Base-by-base conservation (phyloP, 805 yeast genomes). In the Komagataella mondaviorum region DNA sequence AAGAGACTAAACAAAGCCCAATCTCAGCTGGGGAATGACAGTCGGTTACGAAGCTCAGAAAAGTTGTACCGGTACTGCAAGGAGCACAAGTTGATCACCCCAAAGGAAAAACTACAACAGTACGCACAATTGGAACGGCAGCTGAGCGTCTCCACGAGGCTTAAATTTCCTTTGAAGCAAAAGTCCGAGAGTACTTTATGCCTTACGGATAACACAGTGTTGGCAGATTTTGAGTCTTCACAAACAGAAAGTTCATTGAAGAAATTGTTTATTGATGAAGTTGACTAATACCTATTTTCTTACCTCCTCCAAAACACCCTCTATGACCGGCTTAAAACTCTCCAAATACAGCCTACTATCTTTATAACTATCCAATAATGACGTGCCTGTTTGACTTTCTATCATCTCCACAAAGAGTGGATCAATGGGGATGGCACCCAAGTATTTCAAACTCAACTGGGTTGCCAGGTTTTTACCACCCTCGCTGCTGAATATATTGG, bases 381-480 rank as follows among this genome's bases (percentile, higher is more conserved):
- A 30, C 6, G 39, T 10, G 39, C n/a, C 39, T 30, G 10, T 64
- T 57, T 85, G 88, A 51, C 68, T 71, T 64, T 93, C 99, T n/a
- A 93, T 79, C 72, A 88, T 65, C 57, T 87, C 88, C 44, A 87
- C 91, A 69, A 95, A 93, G 49, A 73, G 75, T 2, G 99, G 98
- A 62, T 93, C 98, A 23, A 93, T 87, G 0, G 99, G 99, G 4
- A 93, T 81, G 51, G 81, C 80, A 0, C 98, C 99, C 55, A 95
- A 68, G 59, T 83, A 89, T 6, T 80, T 78, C 36, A 93, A 67
- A 4, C 71, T 67, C 52, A 80, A 74, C 48, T 77, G 76, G 30
- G 71, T 68, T n/a, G 96, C 83, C 48, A 93, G 69, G 14, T 66
- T 68, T 57, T 75, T 65, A 2, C 99, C 99, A 23, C 99, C 99